Conservation (phyloP, 163 green algal genomes). For the Coccomyxa subellipsoidea region DNA sequence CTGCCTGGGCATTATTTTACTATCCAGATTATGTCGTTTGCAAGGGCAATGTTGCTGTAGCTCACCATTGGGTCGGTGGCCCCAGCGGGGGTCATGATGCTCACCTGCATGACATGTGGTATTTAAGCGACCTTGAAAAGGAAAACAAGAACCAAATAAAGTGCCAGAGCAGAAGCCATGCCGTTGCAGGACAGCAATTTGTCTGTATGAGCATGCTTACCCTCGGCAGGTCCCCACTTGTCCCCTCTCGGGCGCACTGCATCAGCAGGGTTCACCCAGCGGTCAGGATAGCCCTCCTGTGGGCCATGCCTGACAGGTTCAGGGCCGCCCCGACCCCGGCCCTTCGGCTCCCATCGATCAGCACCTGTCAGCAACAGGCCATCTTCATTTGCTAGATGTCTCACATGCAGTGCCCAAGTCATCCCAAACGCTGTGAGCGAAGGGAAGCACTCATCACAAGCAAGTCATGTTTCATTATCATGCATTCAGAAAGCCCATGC, state of each 20-base stretch:
- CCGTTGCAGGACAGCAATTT: too few relatives aligned
- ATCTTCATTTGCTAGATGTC: neutral
- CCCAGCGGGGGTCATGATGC: constrained; percentile 8
- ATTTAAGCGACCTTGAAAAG: neutral
- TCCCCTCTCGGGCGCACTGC: neutral
- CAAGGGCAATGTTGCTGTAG: too few relatives aligned
- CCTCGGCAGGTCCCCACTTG: constrained; percentile 11
- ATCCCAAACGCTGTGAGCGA: too few relatives aligned
- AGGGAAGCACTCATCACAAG: too few relatives aligned
- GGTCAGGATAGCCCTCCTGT: neutral
- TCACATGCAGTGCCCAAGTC: too few relatives aligned
- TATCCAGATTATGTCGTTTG: too few relatives aligned
- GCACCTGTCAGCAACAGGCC: neutral
- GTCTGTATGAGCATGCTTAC: too few relatives aligned
- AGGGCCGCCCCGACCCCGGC: neutral
- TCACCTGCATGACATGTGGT: constrained; percentile 4
- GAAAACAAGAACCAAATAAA: too few relatives aligned
- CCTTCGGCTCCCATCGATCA: constrained; percentile 1
- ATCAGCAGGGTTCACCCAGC: constrained; percentile 2
- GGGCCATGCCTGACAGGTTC: neutral
- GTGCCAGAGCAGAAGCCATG: too few relatives aligned
- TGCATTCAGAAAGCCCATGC: too few relatives aligned
- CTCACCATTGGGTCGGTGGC: constrained; percentile 10
- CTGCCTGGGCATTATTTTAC: too few relatives aligned
- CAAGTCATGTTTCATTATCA: too few relatives aligned